Evolutionary conservation across 1,139 yeast genomes (phyloP).

Genomic region (Yamadazyma triangularis): DNA sequence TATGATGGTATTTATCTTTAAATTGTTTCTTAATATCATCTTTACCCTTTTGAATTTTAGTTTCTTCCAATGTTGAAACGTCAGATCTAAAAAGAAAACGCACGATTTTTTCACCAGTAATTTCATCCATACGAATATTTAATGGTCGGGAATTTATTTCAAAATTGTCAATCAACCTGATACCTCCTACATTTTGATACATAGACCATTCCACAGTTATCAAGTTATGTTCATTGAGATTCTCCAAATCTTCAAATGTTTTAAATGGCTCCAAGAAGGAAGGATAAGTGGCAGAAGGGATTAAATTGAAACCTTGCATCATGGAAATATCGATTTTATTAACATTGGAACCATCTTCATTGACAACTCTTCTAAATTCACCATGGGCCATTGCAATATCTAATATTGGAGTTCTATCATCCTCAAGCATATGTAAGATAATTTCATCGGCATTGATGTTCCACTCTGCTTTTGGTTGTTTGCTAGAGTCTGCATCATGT

Average conservation of each 20-base stretch:
- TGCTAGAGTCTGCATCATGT: slow-evolving; percentile 9
- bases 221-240: slow-evolving; percentile 22
- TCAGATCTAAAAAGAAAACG: slow-evolving; percentile 52
- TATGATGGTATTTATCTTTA: slow-evolving; percentile 4
- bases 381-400: slow-evolving; percentile 40
- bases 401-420: slow-evolving; percentile 38
- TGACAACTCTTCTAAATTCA: slow-evolving; percentile 42
- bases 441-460: slow-evolving; percentile 52
- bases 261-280: slow-evolving; percentile 33
- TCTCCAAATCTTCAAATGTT: slow-evolving; percentile 2
- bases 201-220: slow-evolving; percentile 56
- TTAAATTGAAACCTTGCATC: slow-evolving; percentile 39
- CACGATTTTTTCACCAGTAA: slow-evolving; percentile 53
- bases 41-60: slow-evolving; percentile 21
- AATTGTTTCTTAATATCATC: slow-evolving; percentile 4
- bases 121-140: slow-evolving; percentile 55
- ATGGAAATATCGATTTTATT: slow-evolving; percentile 41
- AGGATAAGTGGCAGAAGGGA: slow-evolving; percentile 29
- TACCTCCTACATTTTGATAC: slow-evolving; percentile 67
- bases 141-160: slow-evolving; percentile 53
- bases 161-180: slow-evolving; percentile 52
- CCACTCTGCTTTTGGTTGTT: slow-evolving; percentile 44
- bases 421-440: slow-evolving; percentile 40
- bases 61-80: slow-evolving; percentile 21
- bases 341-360: slow-evolving; percentile 41